Evolutionary conservation across 805 yeast species (phyloP), one percentile per base, ranked within the genome.

Genomic region (Metschnikowia proteae): DNA sequence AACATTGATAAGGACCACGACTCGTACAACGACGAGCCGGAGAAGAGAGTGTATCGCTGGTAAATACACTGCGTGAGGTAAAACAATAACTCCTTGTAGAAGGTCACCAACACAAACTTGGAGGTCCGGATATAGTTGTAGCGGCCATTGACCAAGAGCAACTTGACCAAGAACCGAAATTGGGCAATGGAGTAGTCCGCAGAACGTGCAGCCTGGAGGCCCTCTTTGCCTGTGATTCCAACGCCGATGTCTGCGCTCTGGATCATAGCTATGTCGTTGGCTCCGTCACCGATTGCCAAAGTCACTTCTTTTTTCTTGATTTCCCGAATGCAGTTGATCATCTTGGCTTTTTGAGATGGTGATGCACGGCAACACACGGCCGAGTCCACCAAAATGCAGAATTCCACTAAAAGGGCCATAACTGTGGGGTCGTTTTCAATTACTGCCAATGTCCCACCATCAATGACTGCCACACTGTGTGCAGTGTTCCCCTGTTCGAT

Each of bases 251-350:
- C 98, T 0, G 99, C 99, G 61, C 95, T 86, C 70, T 94, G 97
- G 53, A 94, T 94, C 99, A 94, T 94, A 1, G 99, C 98, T 63
- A 94, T 91, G 67, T 94, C 99, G 63, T 94, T 94, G 2, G 99
- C 99, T 55, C 99, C 99, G 69, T 94, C 99, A 6, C 99, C 99
- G 62, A 94, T 87, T 0, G 99, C 99, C 52, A 94, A 74, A 0
- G 97, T 89, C 5, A 94, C 97, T 36, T 87, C 77, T 1, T 69
- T 68, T 43, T 76, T 82, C 58, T 85, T 78, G 49, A 84, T 70
- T n/a, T 76, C 71, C 45, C 98, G 76, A n/a, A 95, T 89, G 31
- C 83, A 76, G 27, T 81, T 67, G 2, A 94, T 98, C 88, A 94
- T 83, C 28, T 79, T 73, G 0, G 98, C 97, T 69, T 94, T 94